Evolutionary conservation across 768 basidiomycete species (phyloP).

Genomic region (Mycena rosella): DNA sequence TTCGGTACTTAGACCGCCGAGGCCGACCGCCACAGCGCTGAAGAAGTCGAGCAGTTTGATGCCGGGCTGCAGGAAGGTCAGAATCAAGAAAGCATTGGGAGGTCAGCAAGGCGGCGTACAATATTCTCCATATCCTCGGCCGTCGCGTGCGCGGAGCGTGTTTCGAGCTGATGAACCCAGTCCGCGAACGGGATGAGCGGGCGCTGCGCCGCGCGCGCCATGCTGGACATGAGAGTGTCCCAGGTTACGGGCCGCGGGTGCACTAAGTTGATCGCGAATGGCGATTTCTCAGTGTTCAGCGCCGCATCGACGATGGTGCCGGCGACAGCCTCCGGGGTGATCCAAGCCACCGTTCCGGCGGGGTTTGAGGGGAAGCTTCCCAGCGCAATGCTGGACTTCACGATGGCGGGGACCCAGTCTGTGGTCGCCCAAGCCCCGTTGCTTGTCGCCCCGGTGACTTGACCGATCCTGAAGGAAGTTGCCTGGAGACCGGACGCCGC

Average conservation of each 20-base stretch:
- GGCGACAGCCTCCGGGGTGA: slow-evolving; percentile 51
- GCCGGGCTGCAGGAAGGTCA: slow-evolving; percentile 3
- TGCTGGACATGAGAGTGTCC: slow-evolving; percentile 40
- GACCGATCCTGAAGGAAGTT: slow-evolving; percentile 46
- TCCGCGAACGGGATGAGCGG: slow-evolving; percentile 42
- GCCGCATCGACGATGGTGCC: slow-evolving; percentile 49
- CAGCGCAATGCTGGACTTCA: slow-evolving; percentile 40
- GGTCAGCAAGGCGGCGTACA: not conserved
- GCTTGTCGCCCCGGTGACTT: no score
- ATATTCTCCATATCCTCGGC: slow-evolving; percentile 34
- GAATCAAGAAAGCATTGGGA: not conserved
- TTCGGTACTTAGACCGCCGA: no score
- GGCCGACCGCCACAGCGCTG: no score
- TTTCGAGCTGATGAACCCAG: slow-evolving; percentile 48
- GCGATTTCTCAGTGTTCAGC: slow-evolving; percentile 35
- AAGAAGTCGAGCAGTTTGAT: no score
- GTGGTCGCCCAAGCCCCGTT: no score
- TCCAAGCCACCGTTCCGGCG: slow-evolving; percentile 48
- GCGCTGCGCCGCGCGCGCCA: slow-evolving; percentile 40
- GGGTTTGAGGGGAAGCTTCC: slow-evolving; percentile 29
- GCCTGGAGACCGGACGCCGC: slow-evolving; percentile 47
- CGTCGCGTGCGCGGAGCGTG: slow-evolving; percentile 35
- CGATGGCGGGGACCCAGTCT: slow-evolving; percentile 45
- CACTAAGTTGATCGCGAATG: slow-evolving; percentile 50
- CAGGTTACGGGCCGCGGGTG: no score